Base-by-base conservation (phyloP, 2,329 filamentous ascomycete genomes). In the Colletotrichum sp. region DNA sequence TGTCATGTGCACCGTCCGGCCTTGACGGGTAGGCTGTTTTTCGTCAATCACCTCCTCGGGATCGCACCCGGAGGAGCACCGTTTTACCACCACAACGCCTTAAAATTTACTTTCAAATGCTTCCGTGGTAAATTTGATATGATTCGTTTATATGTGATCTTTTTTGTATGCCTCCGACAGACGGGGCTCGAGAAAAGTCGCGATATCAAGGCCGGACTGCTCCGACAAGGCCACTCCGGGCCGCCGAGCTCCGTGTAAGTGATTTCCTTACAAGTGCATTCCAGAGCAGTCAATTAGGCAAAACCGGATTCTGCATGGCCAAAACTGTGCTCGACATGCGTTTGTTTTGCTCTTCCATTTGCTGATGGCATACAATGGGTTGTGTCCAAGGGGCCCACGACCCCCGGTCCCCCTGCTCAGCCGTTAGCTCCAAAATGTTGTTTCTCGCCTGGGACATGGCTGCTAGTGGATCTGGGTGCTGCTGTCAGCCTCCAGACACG, bases 401-500 rank as follows among this genome's bases (percentile, higher is more conserved):
- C 75, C 71, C 74, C 75, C 75, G 71, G 75, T 49, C 75, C 75
- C 74, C 75, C 71, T 75, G 66, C 75, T 77, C 71, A 52, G 71
- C 63, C 71, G 71, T 77, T 77, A 77, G 75, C 75, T 75, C 75
- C 74, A 76, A 75, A 75, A 68, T 67, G 68, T 55, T 68, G 73
- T 73, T 75, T 71, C 73, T 69, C 44, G 34, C 64, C 70, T 73
- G 36, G 72, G 25, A 63, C 63, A 52, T 70, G 55, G 63, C 63
- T 66, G 27, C 57, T 25, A 32, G 73, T 69, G 73, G 73, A 76
- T 71, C 32, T 63, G n/a, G 25, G 64, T 65, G 74, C 64, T 76
- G 74, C 75, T 75, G 75, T 77, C 75, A 77, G 75, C 75, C 75
- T 77, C 74, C 74, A 65, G 70, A 44, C 74, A 76, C 74, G 74